These are phyloP conservation scores for Metschnikowia lachancei DNA, from an alignment of 805 yeast genomes.

Conservation along the genomic window DNA sequence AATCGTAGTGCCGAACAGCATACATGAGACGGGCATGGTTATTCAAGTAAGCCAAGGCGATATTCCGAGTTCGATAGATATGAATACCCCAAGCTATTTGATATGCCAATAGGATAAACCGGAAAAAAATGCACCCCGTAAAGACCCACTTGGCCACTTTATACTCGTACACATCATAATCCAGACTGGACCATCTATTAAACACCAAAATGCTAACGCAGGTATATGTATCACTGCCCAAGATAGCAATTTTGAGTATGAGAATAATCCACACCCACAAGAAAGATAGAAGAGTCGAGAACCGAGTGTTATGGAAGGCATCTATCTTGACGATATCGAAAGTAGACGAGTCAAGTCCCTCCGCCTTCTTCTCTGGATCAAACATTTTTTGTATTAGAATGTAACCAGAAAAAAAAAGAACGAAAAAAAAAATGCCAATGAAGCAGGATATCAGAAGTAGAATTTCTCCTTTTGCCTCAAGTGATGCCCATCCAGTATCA, in stretches of 20 bases:
- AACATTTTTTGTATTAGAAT: constrained; percentile 6
- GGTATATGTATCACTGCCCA: constrained; percentile 75
- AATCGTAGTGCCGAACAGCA: constrained; percentile 55
- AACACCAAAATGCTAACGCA: constrained; percentile 71
- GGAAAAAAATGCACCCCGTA: constrained; percentile 74
- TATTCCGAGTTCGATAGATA: constrained; percentile 57
- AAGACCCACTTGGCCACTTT: constrained; percentile 66
- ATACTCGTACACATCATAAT: constrained; percentile 46
- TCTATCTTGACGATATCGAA: constrained; percentile 50
- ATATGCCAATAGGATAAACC: constrained; percentile 56
- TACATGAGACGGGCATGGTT: constrained; percentile 57
- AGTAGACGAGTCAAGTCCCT: constrained; percentile 35
- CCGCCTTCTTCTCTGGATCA: constrained; percentile 13
- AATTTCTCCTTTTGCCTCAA: too few relatives aligned
- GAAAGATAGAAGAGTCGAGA: constrained; percentile 46
- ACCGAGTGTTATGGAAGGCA: constrained; percentile 44
- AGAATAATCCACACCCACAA: constrained; percentile 43
- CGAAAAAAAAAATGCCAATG: too few relatives aligned
- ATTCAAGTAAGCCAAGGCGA: constrained; percentile 69
- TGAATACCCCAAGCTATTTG: constrained; percentile 57
- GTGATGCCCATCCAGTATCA: too few relatives aligned
- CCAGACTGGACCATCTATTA: constrained; percentile 61
- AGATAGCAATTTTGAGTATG: constrained; percentile 49
- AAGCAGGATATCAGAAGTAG: too few relatives aligned
- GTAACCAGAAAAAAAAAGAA: too few relatives aligned